These are phyloP conservation scores for Fusarium subglutinans DNA, from an alignment of 2,329 filamentous ascomycete species.

Conservation along the genomic window DNA sequence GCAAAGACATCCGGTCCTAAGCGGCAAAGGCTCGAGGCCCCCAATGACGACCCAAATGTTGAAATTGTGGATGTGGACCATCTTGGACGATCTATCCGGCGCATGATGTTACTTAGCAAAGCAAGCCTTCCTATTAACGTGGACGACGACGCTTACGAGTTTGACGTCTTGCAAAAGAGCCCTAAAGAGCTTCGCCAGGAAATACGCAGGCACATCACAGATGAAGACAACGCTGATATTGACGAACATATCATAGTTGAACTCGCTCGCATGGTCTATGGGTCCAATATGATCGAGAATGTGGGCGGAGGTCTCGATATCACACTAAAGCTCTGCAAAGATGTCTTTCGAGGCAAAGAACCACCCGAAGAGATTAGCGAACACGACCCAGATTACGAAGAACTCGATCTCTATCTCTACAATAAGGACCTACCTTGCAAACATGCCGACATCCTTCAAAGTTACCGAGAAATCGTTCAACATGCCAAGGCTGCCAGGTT, in stretches of 20 bases:
- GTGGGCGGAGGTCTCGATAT: background rate
- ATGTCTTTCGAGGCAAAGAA: background rate
- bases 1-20: background rate
- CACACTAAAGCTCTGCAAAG: background rate
- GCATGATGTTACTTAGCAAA: background rate
- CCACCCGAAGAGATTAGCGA: background rate
- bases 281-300: constrained; percentile 20
- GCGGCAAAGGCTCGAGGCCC: background rate
- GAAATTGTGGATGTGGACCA: background rate
- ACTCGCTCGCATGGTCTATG: constrained; percentile 1
- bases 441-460: background rate
- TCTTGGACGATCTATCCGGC: background rate
- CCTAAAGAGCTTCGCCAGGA: background rate
- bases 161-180: background rate
- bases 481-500: constrained; percentile 25
- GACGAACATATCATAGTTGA: background rate
- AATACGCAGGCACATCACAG: background rate
- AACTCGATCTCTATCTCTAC: background rate
- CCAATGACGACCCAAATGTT: background rate
- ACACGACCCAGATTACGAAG: background rate
- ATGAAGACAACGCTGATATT: background rate
- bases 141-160: background rate
- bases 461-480: constrained; percentile 16
- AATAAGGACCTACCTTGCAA: background rate
- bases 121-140: background rate